These are phyloP conservation scores for Sphagnum contortum DNA, from an alignment of 225 moss, liverwort and hornwort species.

Conservation along the genomic window DNA sequence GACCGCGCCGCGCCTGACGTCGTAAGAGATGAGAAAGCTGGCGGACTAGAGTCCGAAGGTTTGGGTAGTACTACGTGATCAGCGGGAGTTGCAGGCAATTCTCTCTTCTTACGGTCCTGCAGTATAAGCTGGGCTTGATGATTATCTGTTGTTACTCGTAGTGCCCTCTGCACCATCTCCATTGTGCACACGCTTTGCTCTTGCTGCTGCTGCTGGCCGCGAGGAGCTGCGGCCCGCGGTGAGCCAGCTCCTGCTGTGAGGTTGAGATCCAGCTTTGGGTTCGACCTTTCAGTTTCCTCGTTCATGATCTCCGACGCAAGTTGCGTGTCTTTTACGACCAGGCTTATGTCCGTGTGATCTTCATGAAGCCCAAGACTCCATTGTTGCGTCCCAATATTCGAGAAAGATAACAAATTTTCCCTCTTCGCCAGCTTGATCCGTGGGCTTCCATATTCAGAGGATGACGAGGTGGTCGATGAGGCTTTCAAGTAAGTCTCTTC, in stretches of 20 bases:
- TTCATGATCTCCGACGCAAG: background rate
- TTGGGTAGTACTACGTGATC: too few species aligned
- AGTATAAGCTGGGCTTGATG: slow-evolving; percentile 15
- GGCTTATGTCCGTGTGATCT: slow-evolving; percentile 4
- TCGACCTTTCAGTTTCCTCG: slow-evolving; percentile 12
- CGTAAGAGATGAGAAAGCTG: too few species aligned
- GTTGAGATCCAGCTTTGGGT: slow-evolving; percentile 36
- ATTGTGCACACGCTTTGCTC: slow-evolving; percentile 40
- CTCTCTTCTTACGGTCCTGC: too few species aligned
- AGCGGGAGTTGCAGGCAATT: too few species aligned
- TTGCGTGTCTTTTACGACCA: background rate
- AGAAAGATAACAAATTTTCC: slow-evolving; percentile 22
- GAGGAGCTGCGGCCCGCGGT: background rate
- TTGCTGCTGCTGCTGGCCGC: background rate
- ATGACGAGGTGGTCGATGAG: background rate
- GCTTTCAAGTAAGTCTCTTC: slow-evolving; percentile 6
- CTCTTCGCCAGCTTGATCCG: background rate
- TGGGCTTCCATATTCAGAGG: background rate
- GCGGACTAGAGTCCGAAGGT: too few species aligned
- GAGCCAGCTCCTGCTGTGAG: slow-evolving; percentile 9
- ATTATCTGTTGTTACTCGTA: slow-evolving; percentile 28
- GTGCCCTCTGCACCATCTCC: slow-evolving; percentile 49
- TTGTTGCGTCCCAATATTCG: slow-evolving; percentile 27
- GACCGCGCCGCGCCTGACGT: slow-evolving; percentile 2
- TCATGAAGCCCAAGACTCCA: slow-evolving; percentile 28